A percentile compares a stretch with the other conserved stretches of the same genome.
These are phyloP conservation scores for Suillus bovinus DNA, from an alignment of 768 basidiomycete genomes.

Conservation along the genomic window DNA sequence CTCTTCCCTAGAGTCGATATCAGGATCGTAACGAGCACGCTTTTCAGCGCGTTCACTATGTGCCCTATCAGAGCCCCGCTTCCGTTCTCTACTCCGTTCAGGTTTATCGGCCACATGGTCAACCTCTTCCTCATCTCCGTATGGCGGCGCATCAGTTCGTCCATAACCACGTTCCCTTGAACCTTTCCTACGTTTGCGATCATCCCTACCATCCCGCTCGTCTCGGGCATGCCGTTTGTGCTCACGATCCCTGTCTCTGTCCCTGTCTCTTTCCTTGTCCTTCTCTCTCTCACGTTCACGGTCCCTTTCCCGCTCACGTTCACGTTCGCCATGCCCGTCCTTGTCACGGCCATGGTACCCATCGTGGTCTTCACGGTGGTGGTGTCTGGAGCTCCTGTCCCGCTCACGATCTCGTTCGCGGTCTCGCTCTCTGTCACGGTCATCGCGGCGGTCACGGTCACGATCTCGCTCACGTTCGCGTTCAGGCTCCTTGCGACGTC, in stretches of 20 bases:
- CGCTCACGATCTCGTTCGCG: slow-evolving; percentile 32
- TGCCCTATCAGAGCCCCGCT: slow-evolving; percentile 42
- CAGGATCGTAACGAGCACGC: slow-evolving; percentile 56
- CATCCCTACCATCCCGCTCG: slow-evolving; percentile 53
- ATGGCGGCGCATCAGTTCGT: slow-evolving; percentile 45
- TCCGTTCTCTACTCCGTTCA: slow-evolving; percentile 48
- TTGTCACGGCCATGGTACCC: slow-evolving; percentile 20
- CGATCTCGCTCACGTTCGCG: slow-evolving; percentile 51
- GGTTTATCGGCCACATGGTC: slow-evolving; percentile 36
- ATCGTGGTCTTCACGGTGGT: slow-evolving; percentile 21
- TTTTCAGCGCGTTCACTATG: slow-evolving; percentile 65
- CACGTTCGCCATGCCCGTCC: slow-evolving; percentile 34
- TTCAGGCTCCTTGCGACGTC: slow-evolving; percentile 75
- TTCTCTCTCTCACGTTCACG: slow-evolving; percentile 39
- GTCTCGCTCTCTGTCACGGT: slow-evolving; percentile 34
- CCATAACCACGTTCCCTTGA: slow-evolving; percentile 40
- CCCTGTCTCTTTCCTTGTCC: slow-evolving; percentile 36
- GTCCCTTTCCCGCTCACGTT: slow-evolving; percentile 41
- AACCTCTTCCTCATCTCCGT: slow-evolving; percentile 42
- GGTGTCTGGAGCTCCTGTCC: slow-evolving; percentile 31
- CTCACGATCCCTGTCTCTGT: slow-evolving; percentile 42
- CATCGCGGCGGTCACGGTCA: slow-evolving; percentile 40
- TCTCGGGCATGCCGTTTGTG: slow-evolving; percentile 52
- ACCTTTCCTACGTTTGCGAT: slow-evolving; percentile 41
- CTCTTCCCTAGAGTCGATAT: slow-evolving; percentile 46